phyloP scores from a whole-genome alignment of 306 rosid species.

The Inga laurina region DNA sequence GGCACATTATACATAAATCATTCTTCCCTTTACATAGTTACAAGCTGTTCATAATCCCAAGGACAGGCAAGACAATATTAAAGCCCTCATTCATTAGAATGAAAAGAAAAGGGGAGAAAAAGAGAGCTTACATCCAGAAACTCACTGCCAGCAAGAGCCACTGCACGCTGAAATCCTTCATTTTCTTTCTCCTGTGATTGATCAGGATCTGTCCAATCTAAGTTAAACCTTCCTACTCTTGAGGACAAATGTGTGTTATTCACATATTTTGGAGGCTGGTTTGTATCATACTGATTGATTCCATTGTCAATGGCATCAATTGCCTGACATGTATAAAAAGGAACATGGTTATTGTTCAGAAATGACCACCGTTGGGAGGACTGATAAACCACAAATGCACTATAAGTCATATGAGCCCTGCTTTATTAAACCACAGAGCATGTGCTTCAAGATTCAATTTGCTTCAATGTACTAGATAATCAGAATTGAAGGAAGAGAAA shows the following conservation, averaged over 20 bases:
- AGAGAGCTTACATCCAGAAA: constrained; percentile 66
- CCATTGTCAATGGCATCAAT: constrained; percentile 98
- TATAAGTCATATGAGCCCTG: constrained; percentile 14
- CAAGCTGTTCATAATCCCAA: background rate
- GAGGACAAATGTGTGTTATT: constrained; percentile 94
- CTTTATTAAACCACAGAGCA: background rate
- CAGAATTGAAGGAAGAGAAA: no score
- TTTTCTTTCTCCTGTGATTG: constrained; percentile 90
- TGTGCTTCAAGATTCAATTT: constrained; percentile 6
- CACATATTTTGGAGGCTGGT: constrained; percentile 90
- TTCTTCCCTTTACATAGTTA: background rate
- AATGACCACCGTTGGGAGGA: constrained; percentile 17
- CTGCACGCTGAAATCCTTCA: constrained; percentile 81
- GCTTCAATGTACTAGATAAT: background rate
- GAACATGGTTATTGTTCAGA: background rate
- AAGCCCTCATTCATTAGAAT: background rate
- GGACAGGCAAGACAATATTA: background rate
- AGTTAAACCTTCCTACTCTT: constrained; percentile 83
- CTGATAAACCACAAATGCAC: background rate
- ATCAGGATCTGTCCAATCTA: constrained; percentile 93
- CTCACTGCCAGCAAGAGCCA: constrained; percentile 88
- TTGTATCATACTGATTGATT: constrained; percentile 81
- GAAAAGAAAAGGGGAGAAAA: background rate
- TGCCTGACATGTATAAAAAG: constrained; percentile 59
- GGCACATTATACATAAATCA: background rate